phyloP scores from a whole-genome alignment of 305 asterid genomes.

The Fraxinus ornus region DNA sequence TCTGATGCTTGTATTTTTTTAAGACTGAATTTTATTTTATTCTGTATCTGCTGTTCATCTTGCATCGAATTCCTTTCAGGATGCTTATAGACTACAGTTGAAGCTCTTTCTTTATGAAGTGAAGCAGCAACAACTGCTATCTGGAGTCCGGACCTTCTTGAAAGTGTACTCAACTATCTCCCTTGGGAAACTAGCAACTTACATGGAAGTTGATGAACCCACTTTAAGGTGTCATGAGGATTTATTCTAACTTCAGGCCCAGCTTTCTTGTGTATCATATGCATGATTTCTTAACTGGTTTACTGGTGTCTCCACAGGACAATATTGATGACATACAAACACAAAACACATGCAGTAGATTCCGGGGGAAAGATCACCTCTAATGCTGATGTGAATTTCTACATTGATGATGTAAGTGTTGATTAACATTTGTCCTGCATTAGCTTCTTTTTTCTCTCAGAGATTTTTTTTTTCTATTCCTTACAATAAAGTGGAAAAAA shows the following conservation, averaged over 20 bases:
- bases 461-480: neutral
- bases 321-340: conserved; percentile 84
- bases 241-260: neutral
- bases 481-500: neutral
- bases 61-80: conserved; percentile 42
- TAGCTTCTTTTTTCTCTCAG: neutral
- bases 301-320: conserved; percentile 50
- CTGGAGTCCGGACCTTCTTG: conserved; percentile 77
- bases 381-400: conserved; percentile 81
- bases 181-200: conserved; percentile 67
- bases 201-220: conserved; percentile 86
- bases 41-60: neutral
- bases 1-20: neutral
- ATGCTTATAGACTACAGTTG: conserved; percentile 79
- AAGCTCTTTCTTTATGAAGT: conserved; percentile 84
- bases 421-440: neutral
- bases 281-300: neutral
- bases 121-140: conserved; percentile 82
- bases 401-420: conserved; percentile 72
- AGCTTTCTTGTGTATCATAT: neutral
- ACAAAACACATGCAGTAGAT: conserved; percentile 87
- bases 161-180: conserved; percentile 88
- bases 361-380: conserved; percentile 67
- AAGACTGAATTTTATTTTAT: neutral
- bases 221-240: conserved; percentile 58